A percentile compares a stretch with the other conserved stretches of the same genome.
Evolutionary conservation across 2,329 filamentous ascomycete genomes (phyloP).

Genomic region (Pseudocercospora vitis): DNA sequence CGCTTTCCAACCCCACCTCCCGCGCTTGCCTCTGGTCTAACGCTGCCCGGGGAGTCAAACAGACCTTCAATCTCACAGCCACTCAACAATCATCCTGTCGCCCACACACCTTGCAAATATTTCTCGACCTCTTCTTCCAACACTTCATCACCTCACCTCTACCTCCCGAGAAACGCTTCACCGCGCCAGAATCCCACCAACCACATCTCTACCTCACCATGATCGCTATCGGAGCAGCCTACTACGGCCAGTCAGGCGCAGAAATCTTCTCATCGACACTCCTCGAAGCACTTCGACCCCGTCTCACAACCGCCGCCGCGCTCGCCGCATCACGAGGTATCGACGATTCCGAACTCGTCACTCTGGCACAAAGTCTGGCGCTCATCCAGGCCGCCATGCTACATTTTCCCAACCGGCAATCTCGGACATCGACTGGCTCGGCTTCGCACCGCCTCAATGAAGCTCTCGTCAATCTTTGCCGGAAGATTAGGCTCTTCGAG

Average conservation of each 20-base stretch:
- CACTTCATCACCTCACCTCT: not conserved
- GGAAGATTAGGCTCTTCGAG: slow-evolving; percentile 1
- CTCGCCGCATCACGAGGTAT: not conserved
- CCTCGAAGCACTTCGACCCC: not conserved
- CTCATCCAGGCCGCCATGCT: slow-evolving; percentile 1
- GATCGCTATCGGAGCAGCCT: slow-evolving; percentile 7
- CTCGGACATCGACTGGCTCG: not conserved
- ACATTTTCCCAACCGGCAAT: too few relatives aligned
- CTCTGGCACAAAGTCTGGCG: not conserved
- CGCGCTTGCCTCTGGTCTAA: not conserved
- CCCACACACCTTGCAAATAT: not conserved
- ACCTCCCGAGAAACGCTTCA: not conserved
- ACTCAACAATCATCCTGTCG: not conserved
- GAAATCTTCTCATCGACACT: not conserved
- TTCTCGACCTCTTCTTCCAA: slow-evolving; percentile 2
- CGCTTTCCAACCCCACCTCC: not conserved
- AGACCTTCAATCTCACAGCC: not conserved
- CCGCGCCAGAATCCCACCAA: not conserved
- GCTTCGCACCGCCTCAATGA: not conserved
- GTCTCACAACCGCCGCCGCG: not conserved
- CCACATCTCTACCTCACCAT: slow-evolving; percentile 9
- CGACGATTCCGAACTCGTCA: not conserved
- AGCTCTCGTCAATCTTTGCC: not conserved
- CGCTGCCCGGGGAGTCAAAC: not conserved
- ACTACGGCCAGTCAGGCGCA: not conserved